Conservation (phyloP, 176 grass and related monocot species). For the Eleusine indica region DNA sequence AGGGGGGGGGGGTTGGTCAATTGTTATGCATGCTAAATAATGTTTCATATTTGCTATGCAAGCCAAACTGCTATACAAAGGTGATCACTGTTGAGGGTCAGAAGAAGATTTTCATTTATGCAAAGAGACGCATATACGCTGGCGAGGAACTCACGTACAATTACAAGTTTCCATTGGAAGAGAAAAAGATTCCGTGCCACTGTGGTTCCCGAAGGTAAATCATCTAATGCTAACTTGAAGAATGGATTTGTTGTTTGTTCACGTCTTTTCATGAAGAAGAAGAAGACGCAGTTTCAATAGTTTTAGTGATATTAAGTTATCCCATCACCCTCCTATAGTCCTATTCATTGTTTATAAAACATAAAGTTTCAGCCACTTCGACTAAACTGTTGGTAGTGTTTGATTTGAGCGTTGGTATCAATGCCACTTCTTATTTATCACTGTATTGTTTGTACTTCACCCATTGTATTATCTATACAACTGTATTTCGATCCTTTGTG, state of each 20-base stretch:
- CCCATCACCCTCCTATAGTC: neutral
- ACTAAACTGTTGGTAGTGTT: neutral
- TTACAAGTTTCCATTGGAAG: slow-evolving; percentile 98
- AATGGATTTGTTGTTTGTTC: slow-evolving; percentile 17
- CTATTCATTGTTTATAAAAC: neutral
- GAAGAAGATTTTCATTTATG: slow-evolving; percentile 98
- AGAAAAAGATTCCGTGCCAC: slow-evolving; percentile 93
- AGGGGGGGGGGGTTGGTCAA: neutral
- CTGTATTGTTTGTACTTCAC: neutral
- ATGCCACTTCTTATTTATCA: slow-evolving; percentile 2
- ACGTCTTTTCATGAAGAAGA: slow-evolving; percentile 24
- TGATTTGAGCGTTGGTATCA: neutral
- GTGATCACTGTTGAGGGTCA: slow-evolving; percentile 95
- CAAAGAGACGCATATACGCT: slow-evolving; percentile 86
- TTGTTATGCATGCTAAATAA: slow-evolving; percentile 31
- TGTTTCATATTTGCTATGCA: slow-evolving; percentile 16
- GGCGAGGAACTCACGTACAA: slow-evolving; percentile 98
- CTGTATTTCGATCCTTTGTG: neutral
- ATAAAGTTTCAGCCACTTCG: neutral
- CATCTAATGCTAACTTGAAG: slow-evolving; percentile 7
- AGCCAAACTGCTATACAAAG: slow-evolving; percentile 99
- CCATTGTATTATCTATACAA: neutral
- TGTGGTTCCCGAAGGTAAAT: slow-evolving; percentile 89
- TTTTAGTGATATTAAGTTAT: neutral
- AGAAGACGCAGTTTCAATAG: slow-evolving; percentile 9